These are phyloP conservation scores for Diaporthe batatas DNA, from an alignment of 2,329 filamentous ascomycete genomes.

Conservation along the genomic window DNA sequence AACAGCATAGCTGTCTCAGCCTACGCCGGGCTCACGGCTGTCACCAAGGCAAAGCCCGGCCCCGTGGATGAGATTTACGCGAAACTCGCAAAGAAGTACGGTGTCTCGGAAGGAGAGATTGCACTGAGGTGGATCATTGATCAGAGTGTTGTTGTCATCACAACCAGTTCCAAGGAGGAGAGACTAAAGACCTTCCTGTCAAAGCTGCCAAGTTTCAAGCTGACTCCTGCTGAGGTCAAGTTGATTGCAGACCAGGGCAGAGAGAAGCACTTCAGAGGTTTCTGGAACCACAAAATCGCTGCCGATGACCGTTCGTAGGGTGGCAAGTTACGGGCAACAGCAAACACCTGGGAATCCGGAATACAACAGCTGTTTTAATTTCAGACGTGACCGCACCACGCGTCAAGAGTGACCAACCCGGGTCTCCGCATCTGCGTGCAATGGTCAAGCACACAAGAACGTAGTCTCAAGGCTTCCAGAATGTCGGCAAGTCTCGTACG, in stretches of 20 bases:
- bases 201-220: conserved; percentile 67
- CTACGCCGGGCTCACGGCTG: conserved; percentile 48
- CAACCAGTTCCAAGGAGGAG: conserved; percentile 70
- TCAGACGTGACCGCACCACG: neutral
- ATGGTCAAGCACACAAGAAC: neutral
- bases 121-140: conserved; percentile 71
- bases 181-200: conserved; percentile 68
- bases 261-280: conserved; percentile 72
- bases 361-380: neutral
- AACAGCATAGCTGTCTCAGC: conserved; percentile 55
- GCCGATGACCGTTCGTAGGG: conserved; percentile 57
- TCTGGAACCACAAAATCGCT: conserved; percentile 68
- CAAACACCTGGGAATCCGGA: neutral
- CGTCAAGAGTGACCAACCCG: conserved; percentile 2
- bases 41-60: conserved; percentile 63
- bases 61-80: conserved; percentile 66
- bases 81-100: conserved; percentile 63
- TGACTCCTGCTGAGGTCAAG: conserved; percentile 70
- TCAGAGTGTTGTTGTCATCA: conserved; percentile 69
- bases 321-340: neutral
- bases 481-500: conserved; percentile 1
- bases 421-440: neutral
- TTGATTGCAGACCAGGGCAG: conserved; percentile 68
- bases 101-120: conserved; percentile 65
- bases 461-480: neutral